phyloP scores from a whole-genome alignment of 768 basidiomycete species.

The Leccinum uliginosum region DNA sequence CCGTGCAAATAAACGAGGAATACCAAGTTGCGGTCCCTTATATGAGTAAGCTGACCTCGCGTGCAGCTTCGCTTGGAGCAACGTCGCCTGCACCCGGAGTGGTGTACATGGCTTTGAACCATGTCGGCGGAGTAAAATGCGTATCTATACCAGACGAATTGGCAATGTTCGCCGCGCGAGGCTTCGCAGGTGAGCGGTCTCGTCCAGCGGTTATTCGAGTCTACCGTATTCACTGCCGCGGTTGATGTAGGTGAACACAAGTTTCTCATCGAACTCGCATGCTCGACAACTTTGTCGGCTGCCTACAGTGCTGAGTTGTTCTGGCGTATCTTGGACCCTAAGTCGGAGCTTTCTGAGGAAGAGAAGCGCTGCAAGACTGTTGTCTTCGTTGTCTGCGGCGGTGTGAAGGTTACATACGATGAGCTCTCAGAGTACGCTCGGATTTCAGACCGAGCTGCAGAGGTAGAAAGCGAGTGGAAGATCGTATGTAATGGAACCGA shows the following conservation, averaged over 20 bases:
- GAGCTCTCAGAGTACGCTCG: conserved; percentile 48
- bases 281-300: conserved; percentile 62
- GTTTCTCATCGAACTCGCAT: conserved; percentile 69
- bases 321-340: conserved; percentile 31
- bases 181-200: conserved; percentile 52
- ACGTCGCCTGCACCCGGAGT: conserved; percentile 57
- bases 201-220: background rate
- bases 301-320: conserved; percentile 61
- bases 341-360: conserved; percentile 20
- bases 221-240: background rate
- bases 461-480: conserved; percentile 25
- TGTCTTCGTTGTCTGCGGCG: conserved; percentile 31
- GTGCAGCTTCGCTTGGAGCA: conserved; percentile 69
- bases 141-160: conserved; percentile 65
- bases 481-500: conserved; percentile 29
- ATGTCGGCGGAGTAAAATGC: conserved; percentile 52
- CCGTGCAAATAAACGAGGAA: conserved; percentile 39
- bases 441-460: conserved; percentile 34
- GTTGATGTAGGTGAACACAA: conserved; percentile 62
- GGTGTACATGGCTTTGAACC: conserved; percentile 60
- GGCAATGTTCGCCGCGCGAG: conserved; percentile 54
- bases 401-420: conserved; percentile 59
- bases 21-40: conserved; percentile 53
- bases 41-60: conserved; percentile 54
- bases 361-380: conserved; percentile 18